phyloP scores from a whole-genome alignment of 75 land plant species.

The Cryptomeria japonica region DNA sequence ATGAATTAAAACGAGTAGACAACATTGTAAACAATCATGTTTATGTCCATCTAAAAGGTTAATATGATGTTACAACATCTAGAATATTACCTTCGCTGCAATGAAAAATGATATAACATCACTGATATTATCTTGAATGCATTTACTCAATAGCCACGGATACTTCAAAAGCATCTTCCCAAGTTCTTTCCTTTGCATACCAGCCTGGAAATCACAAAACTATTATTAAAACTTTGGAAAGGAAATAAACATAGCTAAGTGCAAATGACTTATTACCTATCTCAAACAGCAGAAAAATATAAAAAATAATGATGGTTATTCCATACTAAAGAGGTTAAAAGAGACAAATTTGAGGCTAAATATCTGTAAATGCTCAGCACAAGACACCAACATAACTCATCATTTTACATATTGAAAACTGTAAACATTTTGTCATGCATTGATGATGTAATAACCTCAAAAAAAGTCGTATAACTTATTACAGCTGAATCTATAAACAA shows the following conservation, averaged over 20 bases:
- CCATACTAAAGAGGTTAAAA: neutral
- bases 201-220: constrained; percentile 37
- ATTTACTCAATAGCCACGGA: constrained; percentile 84
- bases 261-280: neutral
- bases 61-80: neutral
- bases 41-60: neutral
- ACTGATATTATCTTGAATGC: constrained; percentile 55
- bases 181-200: constrained; percentile 37
- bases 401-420: neutral
- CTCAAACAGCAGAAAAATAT: neutral
- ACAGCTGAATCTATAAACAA: neutral
- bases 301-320: neutral
- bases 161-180: constrained; percentile 70
- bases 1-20: neutral
- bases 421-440: neutral
- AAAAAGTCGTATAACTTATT: neutral
- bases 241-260: neutral
- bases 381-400: neutral
- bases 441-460: neutral
- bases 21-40: neutral
- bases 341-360: neutral
- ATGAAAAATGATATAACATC: constrained; percentile 41
- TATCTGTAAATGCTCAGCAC: neutral
- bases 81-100: constrained; percentile 54
- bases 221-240: constrained; percentile 6